Percentiles rank a stretch among this genome's conserved stretches.
These are phyloP conservation scores for Syzygium jambos DNA, from an alignment of 345 rosid species.

Conservation along the genomic window DNA sequence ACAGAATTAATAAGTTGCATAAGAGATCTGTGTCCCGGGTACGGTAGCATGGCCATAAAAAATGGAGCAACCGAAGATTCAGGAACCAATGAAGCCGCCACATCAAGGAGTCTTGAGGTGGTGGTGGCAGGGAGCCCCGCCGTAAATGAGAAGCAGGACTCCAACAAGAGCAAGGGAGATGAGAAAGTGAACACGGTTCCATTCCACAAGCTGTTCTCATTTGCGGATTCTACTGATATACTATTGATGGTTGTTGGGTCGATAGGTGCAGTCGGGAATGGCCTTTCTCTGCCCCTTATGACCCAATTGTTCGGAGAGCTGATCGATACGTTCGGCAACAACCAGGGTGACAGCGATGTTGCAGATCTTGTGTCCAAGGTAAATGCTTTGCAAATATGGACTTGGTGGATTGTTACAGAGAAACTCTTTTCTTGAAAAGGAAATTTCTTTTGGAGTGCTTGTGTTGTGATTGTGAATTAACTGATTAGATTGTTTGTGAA, in stretches of 20 bases:
- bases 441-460: not conserved
- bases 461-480: not conserved
- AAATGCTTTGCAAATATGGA: not conserved
- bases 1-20: not conserved
- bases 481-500: not conserved
- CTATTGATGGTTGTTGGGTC: conserved; percentile 67
- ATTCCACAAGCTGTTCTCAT: conserved; percentile 60
- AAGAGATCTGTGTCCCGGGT: not conserved
- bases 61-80: conserved; percentile 6
- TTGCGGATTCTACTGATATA: conserved; percentile 37
- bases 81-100: conserved; percentile 19
- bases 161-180: conserved; percentile 21
- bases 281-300: conserved; percentile 62
- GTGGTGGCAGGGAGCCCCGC: conserved; percentile 3
- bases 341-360: conserved; percentile 16
- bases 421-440: not conserved
- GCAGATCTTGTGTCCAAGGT: conserved; percentile 49
- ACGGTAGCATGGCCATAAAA: too few relatives aligned
- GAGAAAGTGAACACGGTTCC: conserved; percentile 38
- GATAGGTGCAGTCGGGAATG: conserved; percentile 62
- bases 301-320: conserved; percentile 62
- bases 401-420: not conserved
- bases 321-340: conserved; percentile 56
- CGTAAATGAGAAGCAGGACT: conserved; percentile 7
- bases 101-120: conserved; percentile 30